These are phyloP conservation scores for Fraxinus velutina DNA, from an alignment of 305 asterid genomes.

Conservation along the genomic window DNA sequence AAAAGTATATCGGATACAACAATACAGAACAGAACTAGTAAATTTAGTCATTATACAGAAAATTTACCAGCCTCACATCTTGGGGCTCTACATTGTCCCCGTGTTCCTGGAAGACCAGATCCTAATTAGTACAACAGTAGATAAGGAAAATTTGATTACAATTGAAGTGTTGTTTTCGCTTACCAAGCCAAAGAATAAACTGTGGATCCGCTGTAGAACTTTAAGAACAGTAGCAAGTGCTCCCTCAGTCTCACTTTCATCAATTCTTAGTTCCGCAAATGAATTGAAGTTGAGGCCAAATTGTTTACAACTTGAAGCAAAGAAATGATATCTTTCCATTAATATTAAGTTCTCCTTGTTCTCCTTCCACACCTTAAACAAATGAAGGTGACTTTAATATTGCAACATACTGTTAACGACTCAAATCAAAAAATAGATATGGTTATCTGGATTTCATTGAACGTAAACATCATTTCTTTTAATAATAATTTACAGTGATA, in stretches of 20 bases:
- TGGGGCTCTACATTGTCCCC: slow-evolving; percentile 16
- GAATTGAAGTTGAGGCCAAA: slow-evolving; percentile 34
- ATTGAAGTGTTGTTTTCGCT: not conserved
- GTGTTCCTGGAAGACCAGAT: slow-evolving; percentile 21
- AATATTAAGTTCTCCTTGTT: slow-evolving; percentile 41
- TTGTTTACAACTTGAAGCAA: slow-evolving; percentile 43
- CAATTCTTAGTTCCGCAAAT: slow-evolving; percentile 29
- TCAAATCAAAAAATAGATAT: not conserved
- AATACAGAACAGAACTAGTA: not conserved
- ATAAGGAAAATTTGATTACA: not conserved
- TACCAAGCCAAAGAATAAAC: slow-evolving; percentile 27
- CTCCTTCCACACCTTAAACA: slow-evolving; percentile 39
- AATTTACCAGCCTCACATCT: not conserved
- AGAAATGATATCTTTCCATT: slow-evolving; percentile 51
- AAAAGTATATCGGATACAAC: not conserved
- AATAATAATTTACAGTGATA: not conserved
- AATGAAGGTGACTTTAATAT: not conserved
- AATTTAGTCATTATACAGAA: not conserved
- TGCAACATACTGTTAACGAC: not conserved
- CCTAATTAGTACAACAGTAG: not conserved
- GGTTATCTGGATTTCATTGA: not conserved
- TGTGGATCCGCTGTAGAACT: slow-evolving; percentile 19
- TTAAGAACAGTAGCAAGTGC: slow-evolving; percentile 34
- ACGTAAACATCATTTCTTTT: not conserved
- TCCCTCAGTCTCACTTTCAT: slow-evolving; percentile 45